A percentile compares a stretch with the other conserved stretches of the same genome.
Conservation (phyloP, 2,329 filamentous ascomycete genomes). For the Trichoderma sp. region DNA sequence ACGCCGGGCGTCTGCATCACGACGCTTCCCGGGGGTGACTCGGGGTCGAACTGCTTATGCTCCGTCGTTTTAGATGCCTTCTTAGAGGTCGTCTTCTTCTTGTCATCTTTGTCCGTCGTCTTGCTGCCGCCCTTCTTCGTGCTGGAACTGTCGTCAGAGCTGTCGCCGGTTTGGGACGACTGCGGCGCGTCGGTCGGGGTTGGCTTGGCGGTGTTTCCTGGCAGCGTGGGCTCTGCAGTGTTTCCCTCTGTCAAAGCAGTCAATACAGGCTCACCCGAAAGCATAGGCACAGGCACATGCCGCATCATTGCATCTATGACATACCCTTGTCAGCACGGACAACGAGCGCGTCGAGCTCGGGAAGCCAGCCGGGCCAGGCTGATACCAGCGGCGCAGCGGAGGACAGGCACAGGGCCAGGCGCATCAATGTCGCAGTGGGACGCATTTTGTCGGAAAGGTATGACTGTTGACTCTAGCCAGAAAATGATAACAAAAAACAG, state of each 20-base stretch:
- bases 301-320: slow-evolving; percentile 20
- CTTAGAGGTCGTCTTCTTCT: neutral
- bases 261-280: slow-evolving; percentile 28
- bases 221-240: slow-evolving; percentile 37
- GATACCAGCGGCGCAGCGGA: slow-evolving; percentile 55
- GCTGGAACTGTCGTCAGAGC: neutral
- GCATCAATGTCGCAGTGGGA: slow-evolving; percentile 50
- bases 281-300: neutral
- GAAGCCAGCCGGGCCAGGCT: slow-evolving; percentile 60
- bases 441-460: slow-evolving; percentile 48
- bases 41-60: slow-evolving; percentile 46
- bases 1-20: slow-evolving; percentile 56
- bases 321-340: slow-evolving; percentile 50
- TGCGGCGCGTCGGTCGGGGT: neutral
- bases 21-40: slow-evolving; percentile 54
- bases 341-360: slow-evolving; percentile 55
- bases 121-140: slow-evolving; percentile 26
- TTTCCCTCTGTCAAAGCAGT: slow-evolving; percentile 32
- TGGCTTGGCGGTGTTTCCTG: slow-evolving; percentile 32
- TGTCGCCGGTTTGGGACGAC: neutral
- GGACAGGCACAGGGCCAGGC: slow-evolving; percentile 53
- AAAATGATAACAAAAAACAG: neutral
- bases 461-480: neutral
- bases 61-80: slow-evolving; percentile 36
- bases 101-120: slow-evolving; percentile 31